Base-by-base conservation (phyloP, 116 monocot genomes). In the Trichopus zeylanicus region DNA sequence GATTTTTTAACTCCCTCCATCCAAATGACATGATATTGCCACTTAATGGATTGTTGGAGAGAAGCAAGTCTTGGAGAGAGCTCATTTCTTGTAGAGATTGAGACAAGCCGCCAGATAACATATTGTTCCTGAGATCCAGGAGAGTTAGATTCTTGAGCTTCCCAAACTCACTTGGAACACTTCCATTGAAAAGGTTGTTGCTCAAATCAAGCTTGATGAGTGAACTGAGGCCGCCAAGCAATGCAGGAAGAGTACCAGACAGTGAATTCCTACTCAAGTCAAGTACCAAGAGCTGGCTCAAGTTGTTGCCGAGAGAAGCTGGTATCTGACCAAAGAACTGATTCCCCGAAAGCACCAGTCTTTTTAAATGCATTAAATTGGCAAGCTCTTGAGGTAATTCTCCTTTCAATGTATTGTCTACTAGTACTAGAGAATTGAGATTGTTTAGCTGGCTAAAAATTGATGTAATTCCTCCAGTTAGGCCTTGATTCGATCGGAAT, bases 181-280 rank as follows among this genome's bases (percentile, higher is more conserved):
- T 69, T 19, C 84, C 92, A 19, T 61, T 23, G 3, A 92, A 55
- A 1, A 48, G 19, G 38, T 92, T 87, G 73, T 73, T 71, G 75
- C 84, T 92, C 61, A 92, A 48, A 18, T 92, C 92, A 13, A 92
- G 63, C 73, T 87, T 92, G 2, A 92, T 46, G 19, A 92, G 78
- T 29, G 84, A 73, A 16, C 26, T 34, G 16, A 92, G 61, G 15
- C 70, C 57, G 21, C 84, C 78, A 32, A 84, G 29, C 1, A 78
- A 71, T 5, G 70, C 25, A 25, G 84, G 84, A 4, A 84, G 52
- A 3, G 70, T 33, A 20, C 86, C 91, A 8, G 34, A 42, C 0
- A 84, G 62, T 48, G 51, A 66, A 31, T 87, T 84, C 39, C 71
- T 65, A 62, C 78, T 79, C 16, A 84, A 46, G 59, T 84, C 89